Evolutionary conservation across 495 filamentous ascomycete genomes (phyloP).

Genomic region (Astrothelium macrocarpum): DNA sequence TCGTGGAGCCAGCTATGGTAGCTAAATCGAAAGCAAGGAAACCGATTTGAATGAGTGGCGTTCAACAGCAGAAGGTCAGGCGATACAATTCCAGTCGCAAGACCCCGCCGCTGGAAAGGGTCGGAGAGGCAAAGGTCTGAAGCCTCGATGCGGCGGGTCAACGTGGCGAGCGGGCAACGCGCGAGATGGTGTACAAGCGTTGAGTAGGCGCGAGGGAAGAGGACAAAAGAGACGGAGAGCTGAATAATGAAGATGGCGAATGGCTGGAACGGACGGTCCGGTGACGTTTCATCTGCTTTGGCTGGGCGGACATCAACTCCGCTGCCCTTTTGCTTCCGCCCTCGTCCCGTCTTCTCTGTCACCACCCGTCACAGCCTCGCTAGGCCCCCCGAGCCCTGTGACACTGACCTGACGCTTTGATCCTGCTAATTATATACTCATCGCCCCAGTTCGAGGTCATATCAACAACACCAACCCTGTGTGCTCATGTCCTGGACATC

Average conservation of each 20-base stretch:
- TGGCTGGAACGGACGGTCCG: background rate
- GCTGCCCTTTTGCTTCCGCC: background rate
- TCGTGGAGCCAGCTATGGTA: background rate
- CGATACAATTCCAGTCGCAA: background rate
- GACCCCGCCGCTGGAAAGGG: background rate
- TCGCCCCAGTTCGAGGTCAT: too few relatives aligned
- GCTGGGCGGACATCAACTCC: background rate
- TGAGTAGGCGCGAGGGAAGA: too few relatives aligned
- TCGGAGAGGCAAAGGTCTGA: too few relatives aligned
- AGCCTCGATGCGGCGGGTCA: too few relatives aligned
- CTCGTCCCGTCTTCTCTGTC: background rate
- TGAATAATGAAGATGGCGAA: background rate
- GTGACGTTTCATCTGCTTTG: conserved; percentile 2
- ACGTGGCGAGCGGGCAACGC: too few relatives aligned
- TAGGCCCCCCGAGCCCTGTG: background rate
- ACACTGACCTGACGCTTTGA: too few relatives aligned
- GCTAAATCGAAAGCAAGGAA: background rate
- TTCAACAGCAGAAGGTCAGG: background rate
- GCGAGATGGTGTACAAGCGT: too few relatives aligned
- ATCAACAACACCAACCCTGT: background rate
- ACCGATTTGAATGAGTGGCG: background rate
- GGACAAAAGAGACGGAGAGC: background rate
- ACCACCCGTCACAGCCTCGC: background rate
- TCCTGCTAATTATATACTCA: too few relatives aligned
- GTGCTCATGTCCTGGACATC: background rate